Base-by-base conservation (phyloP, 2,329 filamentous ascomycete genomes). In the Aspergillus sp. region DNA sequence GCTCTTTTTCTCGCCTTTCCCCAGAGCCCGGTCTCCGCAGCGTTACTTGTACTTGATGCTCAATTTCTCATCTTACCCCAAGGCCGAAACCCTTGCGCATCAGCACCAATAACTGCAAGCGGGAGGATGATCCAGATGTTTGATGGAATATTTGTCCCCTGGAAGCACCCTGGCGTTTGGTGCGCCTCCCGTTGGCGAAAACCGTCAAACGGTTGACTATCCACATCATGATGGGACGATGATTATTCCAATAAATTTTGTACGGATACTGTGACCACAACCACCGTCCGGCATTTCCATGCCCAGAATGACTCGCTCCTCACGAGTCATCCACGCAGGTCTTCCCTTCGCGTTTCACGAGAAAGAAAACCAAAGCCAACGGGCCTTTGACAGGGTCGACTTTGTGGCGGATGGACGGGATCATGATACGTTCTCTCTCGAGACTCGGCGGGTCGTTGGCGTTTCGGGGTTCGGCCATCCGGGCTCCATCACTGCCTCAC, bases 381-480 rank as follows among this genome's bases (percentile, higher is more conserved):
- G 27, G 27, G 9, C 27, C 27, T 31, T 31, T 4, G 9, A 11
- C 27, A 31, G 27, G 27, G 27, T 15, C 27, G 21, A 41, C 54
- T 58, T 58, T 46, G 55, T 57, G 55, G 55, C 55, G 37, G 49
- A 27, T 39, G 37, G 21, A 19, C 14, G 45, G 53, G 12, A 19
- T 39, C 19, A 45, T 50, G 50, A 57, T 57, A 57, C 50, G 50
- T 43, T 19, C 31, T 37, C 17, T 33, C n/a, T 23, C 12, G 47
- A 27, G 25, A 25, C 31, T 17, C 25, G 51, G 56, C 56, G 56
- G 56, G 50, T 54, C 51, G 41, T 46, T 50, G 45, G 46, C 40
- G 51, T 33, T 46, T 50, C 40, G 46, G 51, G 46, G 41, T 31
- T 50, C 52, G 50, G 50, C 54, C 50, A 50, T 39, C 56, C 56